phyloP scores from a whole-genome alignment of 2,329 filamentous ascomycete genomes.

The Colletotrichum lupini region DNA sequence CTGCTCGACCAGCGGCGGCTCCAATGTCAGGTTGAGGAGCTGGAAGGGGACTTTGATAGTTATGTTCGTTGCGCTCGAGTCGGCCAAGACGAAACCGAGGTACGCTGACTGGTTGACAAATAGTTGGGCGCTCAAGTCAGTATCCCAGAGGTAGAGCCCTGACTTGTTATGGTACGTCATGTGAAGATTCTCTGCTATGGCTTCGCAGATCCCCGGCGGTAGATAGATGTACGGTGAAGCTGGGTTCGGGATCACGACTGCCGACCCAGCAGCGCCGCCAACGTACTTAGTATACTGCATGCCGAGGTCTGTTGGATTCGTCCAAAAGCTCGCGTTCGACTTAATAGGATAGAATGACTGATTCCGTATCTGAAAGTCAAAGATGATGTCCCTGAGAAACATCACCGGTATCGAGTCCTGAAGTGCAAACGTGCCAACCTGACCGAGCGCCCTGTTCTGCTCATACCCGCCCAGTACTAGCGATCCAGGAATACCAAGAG shows the following conservation, averaged over 20 bases:
- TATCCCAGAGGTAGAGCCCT: constrained; percentile 55
- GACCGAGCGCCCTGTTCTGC: constrained; percentile 43
- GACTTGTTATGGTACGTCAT: constrained; percentile 47
- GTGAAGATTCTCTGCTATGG: constrained; percentile 49
- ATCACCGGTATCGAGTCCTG: constrained; percentile 30
- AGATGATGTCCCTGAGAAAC: constrained; percentile 35
- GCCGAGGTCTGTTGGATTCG: constrained; percentile 6
- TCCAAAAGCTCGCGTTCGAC: constrained; percentile 15
- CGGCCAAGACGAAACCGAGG: constrained; percentile 50
- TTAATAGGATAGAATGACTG: constrained; percentile 33
- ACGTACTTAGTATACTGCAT: neutral
- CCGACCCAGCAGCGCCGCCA: constrained; percentile 27
- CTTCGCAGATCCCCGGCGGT: constrained; percentile 51
- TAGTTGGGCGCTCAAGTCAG: constrained; percentile 41
- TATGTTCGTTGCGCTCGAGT: constrained; percentile 45
- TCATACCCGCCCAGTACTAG: constrained; percentile 49
- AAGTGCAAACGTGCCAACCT: constrained; percentile 38
- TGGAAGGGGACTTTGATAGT: constrained; percentile 56
- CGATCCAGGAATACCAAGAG: constrained; percentile 41
- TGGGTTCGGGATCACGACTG: constrained; percentile 38
- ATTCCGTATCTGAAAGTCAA: constrained; percentile 39
- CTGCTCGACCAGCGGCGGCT: constrained; percentile 44
- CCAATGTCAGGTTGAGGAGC: constrained; percentile 53
- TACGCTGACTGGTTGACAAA: constrained; percentile 55
- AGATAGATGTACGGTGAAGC: constrained; percentile 51